Base-by-base conservation (phyloP, 306 rosid species). In the Benincasa hispida region DNA sequence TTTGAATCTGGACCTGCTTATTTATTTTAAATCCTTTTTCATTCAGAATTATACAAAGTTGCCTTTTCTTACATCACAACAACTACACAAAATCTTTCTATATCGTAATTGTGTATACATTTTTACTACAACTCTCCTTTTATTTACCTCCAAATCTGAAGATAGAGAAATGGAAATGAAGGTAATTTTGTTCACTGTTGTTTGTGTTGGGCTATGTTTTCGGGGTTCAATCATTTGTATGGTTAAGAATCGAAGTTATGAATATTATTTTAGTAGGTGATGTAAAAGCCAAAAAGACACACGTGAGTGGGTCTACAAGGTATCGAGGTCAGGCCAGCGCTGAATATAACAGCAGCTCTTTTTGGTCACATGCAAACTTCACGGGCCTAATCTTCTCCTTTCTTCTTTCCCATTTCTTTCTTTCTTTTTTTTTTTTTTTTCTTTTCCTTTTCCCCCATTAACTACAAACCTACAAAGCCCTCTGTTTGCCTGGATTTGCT, bases 361-460 rank as follows among this genome's bases (percentile, higher is more conserved):
- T 81, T 83, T 83, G 88, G 80, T 91, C 98, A 94, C 98, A 92
- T 94, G 98, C 96, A 87, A 81, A 79, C 84, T 91, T 94, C 98
- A 94, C 98, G 98, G 98, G 91, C 88, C 80, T 50, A 76, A 60
- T 61, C 79, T 61, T 62, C 76, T 72, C 76, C 9, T 28, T 48
- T 48, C 59, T 72, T 45, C 42, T 76, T 47, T 60, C 47, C 55
- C 13, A 19, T 34, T 51, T 30, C 9, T 53, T n/a, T n/a, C n/a
- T n/a, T 74, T 53, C 7, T 35, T 35, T 35, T 35, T 32, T 32
- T 32, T 37, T 37, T 37, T 34, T 4, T 34, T 37, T 37, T 6
- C 9, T 37, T 37, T 24, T 3, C 24, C 66, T 74, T n/a, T n/a
- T n/a, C n/a, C n/a, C 22, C 78, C 78, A 54, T 53, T 74, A 53